Evolutionary conservation across 192 early-diverging fungal species (phyloP).

Genomic region (Thoreauomyces humboldtii): DNA sequence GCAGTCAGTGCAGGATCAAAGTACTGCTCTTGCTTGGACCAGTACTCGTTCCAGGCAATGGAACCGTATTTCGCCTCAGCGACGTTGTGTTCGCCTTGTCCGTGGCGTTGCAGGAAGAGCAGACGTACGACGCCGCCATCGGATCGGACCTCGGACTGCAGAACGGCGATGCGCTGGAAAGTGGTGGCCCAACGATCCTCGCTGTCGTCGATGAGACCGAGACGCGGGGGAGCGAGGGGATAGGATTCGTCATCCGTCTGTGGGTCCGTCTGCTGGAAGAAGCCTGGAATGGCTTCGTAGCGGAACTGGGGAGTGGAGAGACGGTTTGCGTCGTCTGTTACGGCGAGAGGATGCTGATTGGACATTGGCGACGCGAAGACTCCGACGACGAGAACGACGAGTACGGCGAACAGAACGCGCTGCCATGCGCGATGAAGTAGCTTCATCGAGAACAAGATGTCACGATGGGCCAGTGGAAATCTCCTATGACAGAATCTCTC

Average conservation of each 20-base stretch:
- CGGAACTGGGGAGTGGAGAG: too few relatives aligned
- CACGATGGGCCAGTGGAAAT: too few relatives aligned
- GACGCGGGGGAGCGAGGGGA: slow-evolving; percentile 2
- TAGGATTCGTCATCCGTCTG: slow-evolving; percentile 1
- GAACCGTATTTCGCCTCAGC: slow-evolving; percentile 29
- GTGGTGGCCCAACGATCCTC: background rate
- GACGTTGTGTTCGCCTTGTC: slow-evolving; percentile 27
- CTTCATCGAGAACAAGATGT: too few relatives aligned
- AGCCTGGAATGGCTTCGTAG: background rate
- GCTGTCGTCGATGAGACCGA: slow-evolving; percentile 15
- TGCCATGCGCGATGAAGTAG: too few relatives aligned
- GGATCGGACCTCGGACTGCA: background rate
- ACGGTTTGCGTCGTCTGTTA: too few relatives aligned
- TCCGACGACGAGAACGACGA: too few relatives aligned
- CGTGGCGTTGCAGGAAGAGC: slow-evolving; percentile 21
- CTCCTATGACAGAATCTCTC: too few relatives aligned
- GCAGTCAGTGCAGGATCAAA: slow-evolving; percentile 25
- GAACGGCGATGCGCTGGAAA: background rate
- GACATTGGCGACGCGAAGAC: too few relatives aligned
- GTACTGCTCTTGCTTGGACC: slow-evolving; percentile 17
- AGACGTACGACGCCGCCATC: slow-evolving; percentile 11
- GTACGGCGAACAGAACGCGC: too few relatives aligned
- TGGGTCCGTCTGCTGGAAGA: slow-evolving; percentile 4
- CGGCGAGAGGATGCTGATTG: too few relatives aligned
- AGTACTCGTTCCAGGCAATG: slow-evolving; percentile 23